Conservation (phyloP, 1,284 basidiomycete species). For the Moniliophthora roreri region DNA sequence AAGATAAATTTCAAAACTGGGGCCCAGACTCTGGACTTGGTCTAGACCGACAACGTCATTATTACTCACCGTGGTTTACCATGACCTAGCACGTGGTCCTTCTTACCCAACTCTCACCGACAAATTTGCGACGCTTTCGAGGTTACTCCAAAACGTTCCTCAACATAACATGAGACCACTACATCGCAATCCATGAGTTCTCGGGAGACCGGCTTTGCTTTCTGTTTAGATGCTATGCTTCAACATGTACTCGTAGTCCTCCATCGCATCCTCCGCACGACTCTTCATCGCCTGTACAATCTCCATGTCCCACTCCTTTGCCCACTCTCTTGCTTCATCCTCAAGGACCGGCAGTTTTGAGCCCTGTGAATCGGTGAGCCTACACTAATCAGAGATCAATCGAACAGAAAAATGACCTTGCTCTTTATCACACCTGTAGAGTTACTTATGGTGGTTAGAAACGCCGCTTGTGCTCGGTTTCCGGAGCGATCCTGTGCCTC, state of each 20-base stretch:
- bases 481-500: background rate
- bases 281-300: background rate
- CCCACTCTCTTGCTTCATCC: background rate
- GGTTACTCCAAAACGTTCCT: too few relatives aligned
- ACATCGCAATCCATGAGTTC: too few relatives aligned
- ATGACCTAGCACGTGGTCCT: too few relatives aligned
- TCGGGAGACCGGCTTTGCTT: too few relatives aligned
- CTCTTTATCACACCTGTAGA: background rate
- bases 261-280: background rate
- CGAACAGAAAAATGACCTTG: background rate
- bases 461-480: background rate
- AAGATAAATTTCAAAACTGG: too few relatives aligned
- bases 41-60: too few relatives aligned
- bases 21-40: too few relatives aligned
- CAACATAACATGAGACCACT: too few relatives aligned
- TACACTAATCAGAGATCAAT: too few relatives aligned
- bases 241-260: background rate
- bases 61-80: too few relatives aligned
- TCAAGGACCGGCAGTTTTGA: background rate
- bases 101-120: too few relatives aligned
- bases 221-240: background rate
- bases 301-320: background rate
- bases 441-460: background rate
- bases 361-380: background rate
- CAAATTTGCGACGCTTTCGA: too few relatives aligned